Conservation (phyloP, 352 stramenopile species). For the Globisporangium ultimum region DNA sequence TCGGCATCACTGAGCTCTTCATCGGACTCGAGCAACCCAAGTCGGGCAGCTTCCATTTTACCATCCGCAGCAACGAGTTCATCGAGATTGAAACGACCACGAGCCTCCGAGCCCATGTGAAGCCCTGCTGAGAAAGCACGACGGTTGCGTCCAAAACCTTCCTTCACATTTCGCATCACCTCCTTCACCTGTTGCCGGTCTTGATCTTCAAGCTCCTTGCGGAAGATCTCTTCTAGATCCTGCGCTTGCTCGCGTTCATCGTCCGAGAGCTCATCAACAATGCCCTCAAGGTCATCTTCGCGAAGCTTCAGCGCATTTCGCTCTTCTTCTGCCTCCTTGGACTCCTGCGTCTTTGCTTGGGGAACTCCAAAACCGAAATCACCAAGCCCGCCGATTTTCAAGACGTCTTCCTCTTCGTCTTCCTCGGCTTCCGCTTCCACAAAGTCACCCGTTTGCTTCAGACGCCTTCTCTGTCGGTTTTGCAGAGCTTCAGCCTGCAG, state of each 20-base stretch:
- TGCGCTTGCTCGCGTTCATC: conserved; percentile 65
- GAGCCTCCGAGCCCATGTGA: conserved; percentile 44
- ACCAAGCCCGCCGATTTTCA: conserved; percentile 77
- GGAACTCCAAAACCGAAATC: conserved; percentile 86
- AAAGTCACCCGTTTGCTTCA: conserved; percentile 53
- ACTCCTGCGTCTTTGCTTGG: conserved; percentile 59
- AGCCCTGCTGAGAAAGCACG: conserved; percentile 63
- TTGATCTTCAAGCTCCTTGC: conserved; percentile 58
- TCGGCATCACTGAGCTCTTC: conserved; percentile 65
- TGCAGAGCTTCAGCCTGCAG: conserved; percentile 55
- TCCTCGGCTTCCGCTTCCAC: conserved; percentile 85
- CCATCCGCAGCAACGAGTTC: conserved; percentile 80
- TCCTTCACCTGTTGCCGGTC: conserved; percentile 75
- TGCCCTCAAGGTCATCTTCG: conserved; percentile 79
- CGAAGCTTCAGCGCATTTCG: conserved; percentile 67
- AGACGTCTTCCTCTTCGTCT: conserved; percentile 80
- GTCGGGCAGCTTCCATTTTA: conserved; percentile 70
- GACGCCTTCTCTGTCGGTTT: conserved; percentile 51
- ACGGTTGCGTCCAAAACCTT: conserved; percentile 83
- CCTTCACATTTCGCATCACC: conserved; percentile 88
- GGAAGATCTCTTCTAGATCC: conserved; percentile 75
- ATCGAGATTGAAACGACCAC: conserved; percentile 81
- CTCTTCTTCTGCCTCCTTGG: conserved; percentile 77
- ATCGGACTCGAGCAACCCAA: conserved; percentile 78
- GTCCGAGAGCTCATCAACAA: conserved; percentile 85